Conservation (phyloP, 306 rosid species). For the Cyamopsis tetragonoloba region DNA sequence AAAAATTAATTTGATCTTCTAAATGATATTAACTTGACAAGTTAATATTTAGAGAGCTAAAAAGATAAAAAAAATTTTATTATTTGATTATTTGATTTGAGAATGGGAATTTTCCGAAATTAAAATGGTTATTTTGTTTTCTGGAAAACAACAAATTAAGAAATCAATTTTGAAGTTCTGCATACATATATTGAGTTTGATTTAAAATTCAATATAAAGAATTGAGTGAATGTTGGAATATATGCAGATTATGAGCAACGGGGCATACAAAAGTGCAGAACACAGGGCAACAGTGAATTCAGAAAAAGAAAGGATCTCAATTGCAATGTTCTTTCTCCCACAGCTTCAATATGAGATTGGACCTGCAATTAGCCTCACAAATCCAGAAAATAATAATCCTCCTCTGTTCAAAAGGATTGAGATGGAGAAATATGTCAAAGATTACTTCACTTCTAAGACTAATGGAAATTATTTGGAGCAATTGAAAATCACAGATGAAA, state of each 20-base stretch:
- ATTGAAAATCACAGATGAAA: constrained; percentile 30
- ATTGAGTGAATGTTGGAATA: background rate
- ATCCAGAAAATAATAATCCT: constrained; percentile 41
- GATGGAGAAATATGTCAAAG: constrained; percentile 38
- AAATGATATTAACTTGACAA: too few relatives aligned
- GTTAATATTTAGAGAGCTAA: too few relatives aligned
- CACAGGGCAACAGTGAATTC: constrained; percentile 61
- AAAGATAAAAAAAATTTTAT: too few relatives aligned
- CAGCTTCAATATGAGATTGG: constrained; percentile 47
- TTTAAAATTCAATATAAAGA: background rate
- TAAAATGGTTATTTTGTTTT: too few relatives aligned
- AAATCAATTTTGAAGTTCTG: background rate
- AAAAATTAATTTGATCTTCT: too few relatives aligned
- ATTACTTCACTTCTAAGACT: constrained; percentile 34
- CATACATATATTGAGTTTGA: background rate
- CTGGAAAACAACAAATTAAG: too few relatives aligned
- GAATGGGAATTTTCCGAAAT: too few relatives aligned
- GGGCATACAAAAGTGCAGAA: constrained; percentile 55
- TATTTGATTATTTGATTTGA: too few relatives aligned
- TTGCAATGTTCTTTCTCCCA: constrained; percentile 48
- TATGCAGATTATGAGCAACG: constrained; percentile 63
- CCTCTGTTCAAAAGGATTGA: constrained; percentile 31
- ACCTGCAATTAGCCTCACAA: constrained; percentile 31
- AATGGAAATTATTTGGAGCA: constrained; percentile 47
- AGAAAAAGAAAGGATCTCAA: constrained; percentile 53